Conservation (phyloP, 768 basidiomycete genomes). For the Panaeolus papilionaceus region DNA sequence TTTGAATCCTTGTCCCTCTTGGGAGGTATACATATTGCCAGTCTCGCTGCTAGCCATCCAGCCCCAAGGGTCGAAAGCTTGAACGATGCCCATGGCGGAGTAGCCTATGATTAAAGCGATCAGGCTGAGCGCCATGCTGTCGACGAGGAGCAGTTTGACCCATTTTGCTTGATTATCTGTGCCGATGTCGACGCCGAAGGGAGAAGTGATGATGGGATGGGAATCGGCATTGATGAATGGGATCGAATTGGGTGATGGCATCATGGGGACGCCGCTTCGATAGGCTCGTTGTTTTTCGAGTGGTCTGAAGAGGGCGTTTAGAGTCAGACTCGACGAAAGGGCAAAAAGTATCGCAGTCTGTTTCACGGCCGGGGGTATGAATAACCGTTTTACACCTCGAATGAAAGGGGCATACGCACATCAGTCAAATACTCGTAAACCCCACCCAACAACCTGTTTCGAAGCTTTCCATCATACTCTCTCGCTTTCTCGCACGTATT, state of each 20-base stretch:
- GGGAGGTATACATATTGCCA: not conserved
- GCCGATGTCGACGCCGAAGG: not conserved
- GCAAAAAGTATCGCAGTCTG: not conserved
- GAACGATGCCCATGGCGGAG: not conserved
- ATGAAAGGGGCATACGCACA: not conserved
- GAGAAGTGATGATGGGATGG: not conserved
- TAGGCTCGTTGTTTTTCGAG: not conserved
- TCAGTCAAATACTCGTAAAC: not conserved
- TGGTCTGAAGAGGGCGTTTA: not conserved
- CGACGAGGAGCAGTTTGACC: not conserved
- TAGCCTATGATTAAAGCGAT: not conserved
- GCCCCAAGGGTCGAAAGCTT: not conserved
- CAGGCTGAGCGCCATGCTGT: constrained; percentile 3
- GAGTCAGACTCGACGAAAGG: not conserved
- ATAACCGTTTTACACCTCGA: not conserved
- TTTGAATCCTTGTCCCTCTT: not conserved
- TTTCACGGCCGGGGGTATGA: not conserved
- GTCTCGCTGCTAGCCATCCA: not conserved
- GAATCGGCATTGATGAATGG: not conserved
- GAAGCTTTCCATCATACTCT: constrained; percentile 12
- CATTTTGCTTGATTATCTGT: not conserved
- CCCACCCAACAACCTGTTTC: not conserved
- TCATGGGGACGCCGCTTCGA: not conserved
- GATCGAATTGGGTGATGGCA: not conserved
- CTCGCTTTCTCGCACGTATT: not conserved